phyloP scores from a whole-genome alignment of 2,329 filamentous ascomycete genomes.

The Alternaria arborescens region DNA sequence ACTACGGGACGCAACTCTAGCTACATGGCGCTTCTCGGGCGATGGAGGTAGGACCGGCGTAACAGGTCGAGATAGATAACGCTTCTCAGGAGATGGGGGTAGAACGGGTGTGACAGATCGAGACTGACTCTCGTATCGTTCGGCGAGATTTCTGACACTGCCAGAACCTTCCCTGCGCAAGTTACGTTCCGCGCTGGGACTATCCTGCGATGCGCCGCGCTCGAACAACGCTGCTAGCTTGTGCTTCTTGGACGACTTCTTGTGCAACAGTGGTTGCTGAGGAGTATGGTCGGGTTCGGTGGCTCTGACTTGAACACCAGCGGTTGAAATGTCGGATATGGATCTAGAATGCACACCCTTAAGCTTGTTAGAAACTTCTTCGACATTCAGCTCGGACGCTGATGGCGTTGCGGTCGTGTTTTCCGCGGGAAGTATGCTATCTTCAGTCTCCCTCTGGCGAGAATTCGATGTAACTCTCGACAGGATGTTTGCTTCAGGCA shows the following conservation, averaged over 20 bases:
- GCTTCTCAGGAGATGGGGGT: constrained; percentile 21
- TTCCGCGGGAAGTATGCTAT: background rate
- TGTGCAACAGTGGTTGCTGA: constrained; percentile 35
- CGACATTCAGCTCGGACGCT: constrained; percentile 4
- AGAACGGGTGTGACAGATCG: constrained; percentile 30
- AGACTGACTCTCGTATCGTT: constrained; percentile 35
- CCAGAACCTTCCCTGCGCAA: constrained; percentile 26
- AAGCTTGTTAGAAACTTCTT: constrained; percentile 18
- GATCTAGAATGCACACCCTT: constrained; percentile 32
- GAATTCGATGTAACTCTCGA: background rate
- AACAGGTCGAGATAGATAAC: constrained; percentile 24
- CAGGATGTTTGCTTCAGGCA: background rate
- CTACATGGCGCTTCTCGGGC: constrained; percentile 22
- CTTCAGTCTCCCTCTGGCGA: background rate
- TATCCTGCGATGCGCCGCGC: constrained; percentile 28
- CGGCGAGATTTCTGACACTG: constrained; percentile 34
- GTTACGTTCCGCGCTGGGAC: constrained; percentile 12
- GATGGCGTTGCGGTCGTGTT: constrained; percentile 12
- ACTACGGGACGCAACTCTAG: constrained; percentile 26
- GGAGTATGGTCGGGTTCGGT: background rate
- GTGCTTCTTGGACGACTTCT: constrained; percentile 52
- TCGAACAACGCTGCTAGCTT: constrained; percentile 47
- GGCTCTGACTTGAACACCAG: background rate
- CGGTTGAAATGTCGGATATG: constrained; percentile 11
- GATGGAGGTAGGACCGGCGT: constrained; percentile 22